These are phyloP conservation scores for Leccinellum albellum DNA, from an alignment of 768 basidiomycete species.

Conservation along the genomic window DNA sequence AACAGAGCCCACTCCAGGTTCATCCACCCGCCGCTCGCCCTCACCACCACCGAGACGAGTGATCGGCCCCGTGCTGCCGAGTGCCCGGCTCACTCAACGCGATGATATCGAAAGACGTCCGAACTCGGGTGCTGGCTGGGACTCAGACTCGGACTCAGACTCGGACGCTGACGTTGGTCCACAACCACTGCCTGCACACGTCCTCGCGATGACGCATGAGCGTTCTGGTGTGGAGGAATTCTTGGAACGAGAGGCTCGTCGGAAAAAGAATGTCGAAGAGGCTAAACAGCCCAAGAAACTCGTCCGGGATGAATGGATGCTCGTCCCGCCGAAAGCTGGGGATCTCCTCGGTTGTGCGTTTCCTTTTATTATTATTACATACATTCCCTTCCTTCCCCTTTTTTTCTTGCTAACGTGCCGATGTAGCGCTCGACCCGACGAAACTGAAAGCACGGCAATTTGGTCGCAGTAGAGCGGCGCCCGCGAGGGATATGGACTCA, in stretches of 20 bases:
- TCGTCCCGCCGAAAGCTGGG: slow-evolving; percentile 82
- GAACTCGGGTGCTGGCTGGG: slow-evolving; percentile 43
- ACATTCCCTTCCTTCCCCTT: background rate
- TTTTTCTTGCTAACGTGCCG: background rate
- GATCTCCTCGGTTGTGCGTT: slow-evolving; percentile 74
- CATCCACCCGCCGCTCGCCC: slow-evolving; percentile 20
- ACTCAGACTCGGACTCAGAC: slow-evolving; percentile 62
- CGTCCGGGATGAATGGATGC: slow-evolving; percentile 97
- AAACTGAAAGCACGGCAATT: slow-evolving; percentile 81
- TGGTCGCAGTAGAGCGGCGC: slow-evolving; percentile 49
- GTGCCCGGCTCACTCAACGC: slow-evolving; percentile 29
- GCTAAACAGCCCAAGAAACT: slow-evolving; percentile 72
- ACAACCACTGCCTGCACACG: slow-evolving; percentile 55
- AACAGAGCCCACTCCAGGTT: slow-evolving; percentile 17
- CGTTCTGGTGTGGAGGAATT: slow-evolving; percentile 77
- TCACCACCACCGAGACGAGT: slow-evolving; percentile 30
- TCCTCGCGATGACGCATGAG: slow-evolving; percentile 33
- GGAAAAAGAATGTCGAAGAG: slow-evolving; percentile 73
- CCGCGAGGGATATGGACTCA: slow-evolving; percentile 44
- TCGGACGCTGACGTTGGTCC: slow-evolving; percentile 85
- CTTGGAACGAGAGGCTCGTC: slow-evolving; percentile 76
- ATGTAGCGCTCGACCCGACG: slow-evolving; percentile 80
- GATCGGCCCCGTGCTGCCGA: slow-evolving; percentile 54
- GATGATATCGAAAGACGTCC: slow-evolving; percentile 4
- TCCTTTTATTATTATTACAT: background rate